Conservation (phyloP, 78 protist species). For the Dictyostelium discoideum region dicty_2.7 NC_007090.3:3034001-3034500, state of each 20-base stretch:
- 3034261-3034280: not conserved
- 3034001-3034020: no score
- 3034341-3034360: constrained; percentile 55
- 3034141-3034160: no score
- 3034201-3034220: constrained; percentile 35
- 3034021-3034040: no score
- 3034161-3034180: no score
- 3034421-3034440: constrained; percentile 33
- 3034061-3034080: no score
- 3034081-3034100: no score
- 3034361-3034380: constrained; percentile 43
- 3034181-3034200: no score
- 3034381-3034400: constrained; percentile 57
- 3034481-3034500: constrained; percentile 26
- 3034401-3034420: constrained; percentile 72
- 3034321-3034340: no score
- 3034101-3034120: no score
- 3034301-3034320: not conserved
- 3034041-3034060: no score
- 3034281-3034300: not conserved
- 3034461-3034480: constrained; percentile 54
- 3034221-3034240: constrained; percentile 72
- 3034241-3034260: constrained; percentile 50
- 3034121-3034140: not conserved
- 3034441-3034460: not conserved